Percentiles rank a stretch among this genome's conserved stretches.
Conservation (phyloP, 2,329 filamentous ascomycete genomes). For the Penicillium sclerotiorum region DNA sequence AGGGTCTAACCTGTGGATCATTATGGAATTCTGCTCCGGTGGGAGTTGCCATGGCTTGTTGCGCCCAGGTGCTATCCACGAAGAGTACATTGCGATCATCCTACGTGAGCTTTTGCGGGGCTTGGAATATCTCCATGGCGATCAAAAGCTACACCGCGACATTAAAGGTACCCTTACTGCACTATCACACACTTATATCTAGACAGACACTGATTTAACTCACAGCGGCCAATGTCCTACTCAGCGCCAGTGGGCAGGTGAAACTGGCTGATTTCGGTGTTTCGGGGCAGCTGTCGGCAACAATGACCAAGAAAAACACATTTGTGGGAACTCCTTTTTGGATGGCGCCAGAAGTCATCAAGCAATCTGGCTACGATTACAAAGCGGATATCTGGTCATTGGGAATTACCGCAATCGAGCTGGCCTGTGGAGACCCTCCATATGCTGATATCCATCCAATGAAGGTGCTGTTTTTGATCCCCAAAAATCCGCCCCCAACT, state of each 20-base stretch:
- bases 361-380: slow-evolving; percentile 96
- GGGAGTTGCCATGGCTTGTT: slow-evolving; percentile 95
- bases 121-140: slow-evolving; percentile 87
- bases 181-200: not conserved
- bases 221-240: slow-evolving; percentile 85
- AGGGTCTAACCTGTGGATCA: slow-evolving; percentile 96
- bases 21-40: slow-evolving; percentile 98
- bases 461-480: slow-evolving; percentile 96
- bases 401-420: slow-evolving; percentile 88
- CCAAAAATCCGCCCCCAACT: slow-evolving; percentile 85
- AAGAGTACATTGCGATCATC: slow-evolving; percentile 97
- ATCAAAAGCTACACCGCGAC: slow-evolving; percentile 95
- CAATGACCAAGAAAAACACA: slow-evolving; percentile 99
- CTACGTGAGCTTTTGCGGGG: slow-evolving; percentile 85
- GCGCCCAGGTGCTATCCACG: slow-evolving; percentile 86
- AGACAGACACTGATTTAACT: slow-evolving; percentile 21
- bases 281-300: slow-evolving; percentile 91
- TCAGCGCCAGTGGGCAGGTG: slow-evolving; percentile 89
- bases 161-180: slow-evolving; percentile 71
- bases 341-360: slow-evolving; percentile 99
- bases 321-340: slow-evolving; percentile 98
- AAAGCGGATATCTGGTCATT: slow-evolving; percentile 98
- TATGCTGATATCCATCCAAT: slow-evolving; percentile 97
- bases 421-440: slow-evolving; percentile 89
- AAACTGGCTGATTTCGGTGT: slow-evolving; percentile 98